Percentiles rank a stretch among this genome's conserved stretches.
Conservation (phyloP, 1,284 basidiomycete genomes). For the Uromyces viciae-fabae region DNA sequence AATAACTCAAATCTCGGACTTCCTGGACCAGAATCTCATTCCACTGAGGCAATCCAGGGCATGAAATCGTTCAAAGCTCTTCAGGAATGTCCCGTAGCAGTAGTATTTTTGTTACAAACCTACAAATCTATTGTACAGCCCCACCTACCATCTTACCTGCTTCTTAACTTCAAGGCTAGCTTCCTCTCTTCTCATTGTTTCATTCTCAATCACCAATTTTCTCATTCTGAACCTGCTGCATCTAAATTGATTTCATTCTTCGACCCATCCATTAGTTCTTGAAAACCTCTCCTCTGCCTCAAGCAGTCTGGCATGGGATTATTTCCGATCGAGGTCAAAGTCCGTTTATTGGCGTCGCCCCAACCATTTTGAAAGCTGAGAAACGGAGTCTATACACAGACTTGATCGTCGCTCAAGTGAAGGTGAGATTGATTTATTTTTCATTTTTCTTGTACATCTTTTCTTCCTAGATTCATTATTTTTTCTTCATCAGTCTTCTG, state of each 20-base stretch:
- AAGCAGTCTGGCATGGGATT: constrained; percentile 71
- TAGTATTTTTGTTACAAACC: constrained; percentile 84
- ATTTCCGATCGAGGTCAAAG: constrained; percentile 71
- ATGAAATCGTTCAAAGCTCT: constrained; percentile 89
- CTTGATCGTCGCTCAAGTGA: constrained; percentile 87
- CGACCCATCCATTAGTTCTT: constrained; percentile 58
- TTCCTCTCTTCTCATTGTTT: neutral
- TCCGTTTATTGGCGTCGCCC: constrained; percentile 76
- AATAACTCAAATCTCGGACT: constrained; percentile 53
- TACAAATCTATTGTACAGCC: constrained; percentile 66
- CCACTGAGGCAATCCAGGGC: constrained; percentile 64
- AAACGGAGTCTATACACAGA: constrained; percentile 79
- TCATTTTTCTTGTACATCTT: neutral
- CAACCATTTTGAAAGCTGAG: constrained; percentile 63
- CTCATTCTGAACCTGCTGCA: too few relatives aligned
- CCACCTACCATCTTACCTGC: constrained; percentile 70
- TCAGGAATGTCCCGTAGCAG: constrained; percentile 87
- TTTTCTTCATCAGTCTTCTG: neutral
- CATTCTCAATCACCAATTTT: neutral
- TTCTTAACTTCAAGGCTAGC: constrained; percentile 67
- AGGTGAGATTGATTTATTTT: constrained; percentile 59
- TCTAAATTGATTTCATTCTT: neutral
- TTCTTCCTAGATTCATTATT: neutral
- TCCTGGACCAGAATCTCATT: constrained; percentile 62
- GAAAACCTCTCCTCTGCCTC: constrained; percentile 77